phyloP scores from a whole-genome alignment of 208 protist genomes.

The Perkinsela sp. region DNA sequence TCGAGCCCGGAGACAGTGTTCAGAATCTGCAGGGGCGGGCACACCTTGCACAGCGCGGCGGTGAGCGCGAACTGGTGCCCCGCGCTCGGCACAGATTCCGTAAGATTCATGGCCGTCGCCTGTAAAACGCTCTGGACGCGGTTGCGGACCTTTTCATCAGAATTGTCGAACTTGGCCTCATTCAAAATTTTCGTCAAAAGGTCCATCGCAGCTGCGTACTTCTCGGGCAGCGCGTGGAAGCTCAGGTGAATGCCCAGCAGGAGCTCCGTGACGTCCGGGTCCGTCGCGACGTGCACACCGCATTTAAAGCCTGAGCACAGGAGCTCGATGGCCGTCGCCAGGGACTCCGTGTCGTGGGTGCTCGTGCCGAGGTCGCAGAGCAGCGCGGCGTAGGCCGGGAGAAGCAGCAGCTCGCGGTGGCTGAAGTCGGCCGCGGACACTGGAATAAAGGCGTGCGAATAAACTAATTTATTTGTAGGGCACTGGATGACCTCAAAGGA shows the following conservation, averaged over 20 bases:
- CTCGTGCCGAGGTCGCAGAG: conserved; percentile 8
- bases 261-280: conserved; percentile 15
- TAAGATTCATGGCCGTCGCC: conserved; percentile 19
- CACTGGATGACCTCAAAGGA: conserved; percentile 20
- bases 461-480: conserved; percentile 56
- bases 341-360: conserved; percentile 13
- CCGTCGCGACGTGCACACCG: conserved; percentile 28
- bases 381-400: conserved; percentile 6
- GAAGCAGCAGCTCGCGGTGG: conserved; percentile 3
- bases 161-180: conserved; percentile 19
- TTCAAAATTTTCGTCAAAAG: conserved; percentile 26
- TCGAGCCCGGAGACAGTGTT: conserved; percentile 40
- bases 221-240: conserved; percentile 55
- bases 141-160: conserved; percentile 27
- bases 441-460: conserved; percentile 51
- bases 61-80: conserved; percentile 34
- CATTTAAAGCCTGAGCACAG: conserved; percentile 25
- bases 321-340: conserved; percentile 19
- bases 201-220: conserved; percentile 29
- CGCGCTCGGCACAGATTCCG: conserved; percentile 28
- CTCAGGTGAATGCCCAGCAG: conserved; percentile 28
- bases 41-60: conserved; percentile 23
- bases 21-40: conserved; percentile 15
- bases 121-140: conserved; percentile 27
- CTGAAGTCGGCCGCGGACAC: conserved; percentile 11